These are phyloP conservation scores for Hyphopichia buzzinii DNA, from an alignment of 1,139 yeast genomes.

Conservation along the genomic window DNA sequence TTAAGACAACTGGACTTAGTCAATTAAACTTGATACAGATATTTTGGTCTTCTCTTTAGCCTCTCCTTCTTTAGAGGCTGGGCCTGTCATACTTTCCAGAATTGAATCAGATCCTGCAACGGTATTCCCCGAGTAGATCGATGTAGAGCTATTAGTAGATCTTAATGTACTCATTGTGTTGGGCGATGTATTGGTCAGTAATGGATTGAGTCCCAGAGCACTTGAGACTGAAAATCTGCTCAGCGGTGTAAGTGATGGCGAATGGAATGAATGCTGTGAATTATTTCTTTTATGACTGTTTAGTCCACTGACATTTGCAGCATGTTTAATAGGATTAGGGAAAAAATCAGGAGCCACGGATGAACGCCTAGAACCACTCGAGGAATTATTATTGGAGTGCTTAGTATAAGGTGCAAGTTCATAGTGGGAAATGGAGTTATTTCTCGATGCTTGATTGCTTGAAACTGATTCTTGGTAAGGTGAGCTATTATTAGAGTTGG, in stretches of 20 bases:
- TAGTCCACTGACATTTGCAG: background rate
- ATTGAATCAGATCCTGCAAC: slow-evolving; percentile 3
- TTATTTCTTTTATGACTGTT: slow-evolving; percentile 25
- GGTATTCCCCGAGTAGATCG: slow-evolving; percentile 4
- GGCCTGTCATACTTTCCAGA: slow-evolving; percentile 1
- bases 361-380: slow-evolving; percentile 33
- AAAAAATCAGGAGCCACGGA: slow-evolving; percentile 42
- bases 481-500: slow-evolving; percentile 19
- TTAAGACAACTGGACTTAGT: slow-evolving; percentile 4
- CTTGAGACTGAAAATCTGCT: slow-evolving; percentile 29
- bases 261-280: slow-evolving; percentile 33
- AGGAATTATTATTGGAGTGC: slow-evolving; percentile 24
- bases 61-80: slow-evolving; percentile 1
- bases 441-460: slow-evolving; percentile 30
- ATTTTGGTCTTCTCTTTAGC: slow-evolving; percentile 16
- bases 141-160: slow-evolving; percentile 4
- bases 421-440: slow-evolving; percentile 36
- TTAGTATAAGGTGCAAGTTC: slow-evolving; percentile 22
- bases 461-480: slow-evolving; percentile 30
- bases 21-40: slow-evolving; percentile 16
- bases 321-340: slow-evolving; percentile 35
- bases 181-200: slow-evolving; percentile 14
- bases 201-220: slow-evolving; percentile 9
- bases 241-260: slow-evolving; percentile 27
- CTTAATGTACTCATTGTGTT: slow-evolving; percentile 10